Conservation (phyloP, 2,329 filamentous ascomycete species). For the Trichoderma brevicompactum region DNA sequence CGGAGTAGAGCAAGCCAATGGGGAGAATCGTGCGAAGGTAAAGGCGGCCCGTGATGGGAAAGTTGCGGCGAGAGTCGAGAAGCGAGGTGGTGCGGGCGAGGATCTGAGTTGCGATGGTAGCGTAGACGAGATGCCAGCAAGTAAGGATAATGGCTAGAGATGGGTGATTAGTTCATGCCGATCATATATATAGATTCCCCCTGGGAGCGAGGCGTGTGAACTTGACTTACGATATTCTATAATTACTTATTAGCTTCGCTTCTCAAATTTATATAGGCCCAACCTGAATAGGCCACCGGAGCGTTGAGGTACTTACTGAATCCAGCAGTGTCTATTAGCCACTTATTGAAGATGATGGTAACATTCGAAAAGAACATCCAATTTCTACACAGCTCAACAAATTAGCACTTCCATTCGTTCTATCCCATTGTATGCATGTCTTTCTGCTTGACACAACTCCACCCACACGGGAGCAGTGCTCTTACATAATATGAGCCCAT, state of each 20-base stretch:
- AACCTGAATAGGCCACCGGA: neutral
- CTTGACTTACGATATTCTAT: constrained; percentile 35
- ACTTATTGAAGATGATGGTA: constrained; percentile 93
- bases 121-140: constrained; percentile 71
- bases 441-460: neutral
- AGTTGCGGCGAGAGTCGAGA: constrained; percentile 65
- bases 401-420: neutral
- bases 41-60: constrained; percentile 63
- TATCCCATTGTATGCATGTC: neutral
- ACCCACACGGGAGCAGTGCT: neutral
- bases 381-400: constrained; percentile 46
- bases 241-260: constrained; percentile 21
- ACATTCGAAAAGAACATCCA: constrained; percentile 87
- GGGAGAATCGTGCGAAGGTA: constrained; percentile 68
- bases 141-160: constrained; percentile 60
- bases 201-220: neutral
- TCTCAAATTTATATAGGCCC: neutral
- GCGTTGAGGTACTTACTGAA: constrained; percentile 65
- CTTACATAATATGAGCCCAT: constrained; percentile 28
- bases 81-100: constrained; percentile 66
- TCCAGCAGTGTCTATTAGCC: constrained; percentile 74
- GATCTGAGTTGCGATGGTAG: constrained; percentile 67
- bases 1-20: constrained; percentile 68
- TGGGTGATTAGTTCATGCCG: neutral
- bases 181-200: neutral